Evolutionary conservation across 768 basidiomycete genomes (phyloP), one percentile per base, ranked within the genome.

Genomic region (Omphalotus guepiniiformis): DNA sequence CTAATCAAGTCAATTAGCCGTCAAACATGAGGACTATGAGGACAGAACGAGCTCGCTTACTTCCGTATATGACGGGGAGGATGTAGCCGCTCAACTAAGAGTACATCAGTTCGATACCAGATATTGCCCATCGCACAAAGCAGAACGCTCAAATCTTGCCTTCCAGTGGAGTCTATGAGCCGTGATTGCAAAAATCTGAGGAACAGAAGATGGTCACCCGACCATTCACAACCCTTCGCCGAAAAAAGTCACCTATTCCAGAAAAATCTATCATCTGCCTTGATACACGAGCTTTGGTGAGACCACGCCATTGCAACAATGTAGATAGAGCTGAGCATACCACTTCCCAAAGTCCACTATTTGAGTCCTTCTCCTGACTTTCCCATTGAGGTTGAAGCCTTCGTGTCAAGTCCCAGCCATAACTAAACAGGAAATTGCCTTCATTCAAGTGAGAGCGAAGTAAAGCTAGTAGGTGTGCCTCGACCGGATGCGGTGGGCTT

Each of bases 181-280:
- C 63, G 63, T 22, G 68, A 62, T 47, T 72, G 70, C 42, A 72
- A 49, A 49, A 64, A 71, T 53, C 70, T 74, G 18, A 23, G n/a
- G 12, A n/a, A n/a, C n/a, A 28, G n/a, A 27, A 39, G 3, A 3
- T 6, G 15, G 27, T 47, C 21, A 38, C 29, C 21, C 27, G 13
- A 13, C n/a, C 16, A 9, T 23, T n/a, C 2, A 25, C 4, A n/a
- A 23, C 22, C 35, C 43, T 40, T 8, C 46, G 13, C n/a, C 26
- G 37, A 38, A 19, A 29, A 43, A 13, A 61, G 66, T 39, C 49
- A 88, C 80, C 82, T 88, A 66, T 99, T 99, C 95, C 95, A 99
- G 68, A 98, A 98, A 69, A 99, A 99, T 53, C 94, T 78, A 59
- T 96, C 93, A 54, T 99, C 96, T 30, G 85, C 86, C 85, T 94